Evolutionary conservation across 768 basidiomycete genomes (phyloP).

Genomic region (Harrya chromipes): DNA sequence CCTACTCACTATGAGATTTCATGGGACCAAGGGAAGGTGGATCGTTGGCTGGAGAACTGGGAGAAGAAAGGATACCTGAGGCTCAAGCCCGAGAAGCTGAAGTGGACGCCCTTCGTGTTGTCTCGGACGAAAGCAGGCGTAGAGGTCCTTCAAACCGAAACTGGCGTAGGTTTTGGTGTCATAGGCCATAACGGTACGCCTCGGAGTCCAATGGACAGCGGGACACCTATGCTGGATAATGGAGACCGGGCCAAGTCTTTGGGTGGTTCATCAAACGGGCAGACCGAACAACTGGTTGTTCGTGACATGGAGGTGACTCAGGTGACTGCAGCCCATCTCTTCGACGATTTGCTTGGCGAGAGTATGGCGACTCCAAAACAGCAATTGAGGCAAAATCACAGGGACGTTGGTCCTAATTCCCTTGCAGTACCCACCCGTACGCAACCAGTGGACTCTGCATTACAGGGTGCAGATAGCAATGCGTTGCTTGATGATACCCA

Average conservation of each 20-base stretch:
- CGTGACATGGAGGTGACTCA: conserved; percentile 4
- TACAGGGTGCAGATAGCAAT: conserved; percentile 6
- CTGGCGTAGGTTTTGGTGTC: conserved; percentile 12
- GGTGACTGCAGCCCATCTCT: conserved; percentile 29
- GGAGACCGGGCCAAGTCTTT: conserved; percentile 17
- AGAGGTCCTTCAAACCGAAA: conserved; percentile 24
- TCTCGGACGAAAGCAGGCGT: conserved; percentile 40
- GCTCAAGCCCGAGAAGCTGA: conserved; percentile 79
- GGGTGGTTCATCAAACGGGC: conserved; percentile 13
- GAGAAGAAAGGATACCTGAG: conserved; percentile 74
- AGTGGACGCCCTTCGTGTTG: conserved; percentile 92
- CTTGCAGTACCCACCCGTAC: conserved; percentile 16
- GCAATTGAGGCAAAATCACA: conserved; percentile 14
- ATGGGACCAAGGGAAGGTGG: conserved; percentile 69
- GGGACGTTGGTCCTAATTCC: conserved; percentile 14
- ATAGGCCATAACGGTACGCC: conserved; percentile 7
- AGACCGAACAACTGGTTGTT: conserved; percentile 10
- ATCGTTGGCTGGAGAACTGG: conserved; percentile 64
- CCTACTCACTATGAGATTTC: conserved; percentile 70
- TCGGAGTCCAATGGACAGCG: conserved; percentile 19
- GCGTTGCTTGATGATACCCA: conserved; percentile 4
- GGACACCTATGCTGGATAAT: conserved; percentile 21
- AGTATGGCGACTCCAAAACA: conserved; percentile 17
- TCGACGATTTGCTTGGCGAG: conserved; percentile 27
- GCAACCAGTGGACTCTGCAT: conserved; percentile 13